Base-by-base conservation (phyloP, 345 rosid species). In the Cardiospermum halicacabum region DNA sequence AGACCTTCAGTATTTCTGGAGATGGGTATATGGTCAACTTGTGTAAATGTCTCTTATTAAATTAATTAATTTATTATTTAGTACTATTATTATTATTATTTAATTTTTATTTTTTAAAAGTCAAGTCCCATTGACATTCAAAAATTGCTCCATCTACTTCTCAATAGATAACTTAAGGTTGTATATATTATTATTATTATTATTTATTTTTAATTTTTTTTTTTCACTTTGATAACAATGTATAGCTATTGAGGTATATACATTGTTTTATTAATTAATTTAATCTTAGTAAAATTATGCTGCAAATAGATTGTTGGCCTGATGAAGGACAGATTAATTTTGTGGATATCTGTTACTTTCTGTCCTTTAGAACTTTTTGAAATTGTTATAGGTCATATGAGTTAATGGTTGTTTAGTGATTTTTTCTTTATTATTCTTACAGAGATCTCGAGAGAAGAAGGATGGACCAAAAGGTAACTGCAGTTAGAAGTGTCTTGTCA, bases 381-480 rank as follows among this genome's bases (percentile, higher is more conserved):
- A 26, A 28, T 27, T 34, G 19, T 24, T 53, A 31, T 67, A 69
- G 39, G 56, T n/a, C 58, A 61, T 63, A 55, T 51, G 54, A 24
- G 30, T 57, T 45, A 45, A 15, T 50, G 2, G 18, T 4, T 62
- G 27, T 45, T 49, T 48, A 11, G 15, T 72, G 62, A 39, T 58
- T 68, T 65, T 13, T 12, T 54, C 27, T 66, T 30, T 64, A 31
- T 51, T 36, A 15, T 61, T 56, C 56, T 70, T 71, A 58, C 89
- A 87, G 94, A 83, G 68, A 67, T 66, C 73, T 6, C 75, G 65
- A 60, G 88, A 83, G 69, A 79, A 73, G 74, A 81, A 80, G 74
- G 86, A 83, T 65, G 81, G 67, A 37, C 49, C 53, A 16, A 83
- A 85, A 85, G 94, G 94, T 87, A 69, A 69, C 60, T 72, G 22